Evolutionary conservation across 495 filamentous ascomycete genomes (phyloP).

Genomic region (Neurospora discreta): DNA sequence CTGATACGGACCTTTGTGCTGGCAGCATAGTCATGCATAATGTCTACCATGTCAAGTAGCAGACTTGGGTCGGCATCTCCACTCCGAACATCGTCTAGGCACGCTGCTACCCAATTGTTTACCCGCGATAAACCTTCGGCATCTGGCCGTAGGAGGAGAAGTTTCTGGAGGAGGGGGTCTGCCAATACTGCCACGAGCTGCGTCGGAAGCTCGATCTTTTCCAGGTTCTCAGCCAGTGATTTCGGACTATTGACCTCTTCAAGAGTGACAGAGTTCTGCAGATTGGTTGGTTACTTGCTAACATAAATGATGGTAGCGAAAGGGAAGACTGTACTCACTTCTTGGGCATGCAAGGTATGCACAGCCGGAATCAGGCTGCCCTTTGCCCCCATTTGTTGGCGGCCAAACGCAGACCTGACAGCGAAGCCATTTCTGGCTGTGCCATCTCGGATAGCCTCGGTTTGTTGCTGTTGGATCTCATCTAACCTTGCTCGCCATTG

Average conservation of each 20-base stretch:
- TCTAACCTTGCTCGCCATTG: slow-evolving; percentile 65
- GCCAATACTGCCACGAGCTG: slow-evolving; percentile 68
- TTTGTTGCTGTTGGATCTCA: slow-evolving; percentile 51
- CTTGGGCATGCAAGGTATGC: slow-evolving; percentile 60
- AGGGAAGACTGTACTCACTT: slow-evolving; percentile 32
- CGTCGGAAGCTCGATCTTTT: slow-evolving; percentile 69
- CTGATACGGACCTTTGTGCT: slow-evolving; percentile 48
- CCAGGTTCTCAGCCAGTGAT: slow-evolving; percentile 63
- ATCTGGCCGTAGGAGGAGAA: slow-evolving; percentile 52
- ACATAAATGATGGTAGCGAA: background rate
- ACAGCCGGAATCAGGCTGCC: slow-evolving; percentile 50
- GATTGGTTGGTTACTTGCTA: background rate
- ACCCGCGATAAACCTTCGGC: slow-evolving; percentile 44
- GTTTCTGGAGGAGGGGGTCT: slow-evolving; percentile 70
- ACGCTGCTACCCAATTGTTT: slow-evolving; percentile 54
- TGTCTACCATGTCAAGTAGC: slow-evolving; percentile 44
- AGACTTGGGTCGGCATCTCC: slow-evolving; percentile 38
- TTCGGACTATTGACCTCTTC: slow-evolving; percentile 69
- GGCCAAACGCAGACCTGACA: slow-evolving; percentile 36
- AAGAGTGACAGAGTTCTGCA: slow-evolving; percentile 51
- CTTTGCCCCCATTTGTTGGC: slow-evolving; percentile 32
- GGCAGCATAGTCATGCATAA: slow-evolving; percentile 46
- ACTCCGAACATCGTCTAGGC: slow-evolving; percentile 46
- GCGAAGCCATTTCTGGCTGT: slow-evolving; percentile 35
- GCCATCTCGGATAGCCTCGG: slow-evolving; percentile 29